A percentile compares a stretch with the other conserved stretches of the same genome.
These are phyloP conservation scores for Metarhizium sp. DNA, from an alignment of 2,329 filamentous ascomycete genomes.

Conservation along the genomic window DNA sequence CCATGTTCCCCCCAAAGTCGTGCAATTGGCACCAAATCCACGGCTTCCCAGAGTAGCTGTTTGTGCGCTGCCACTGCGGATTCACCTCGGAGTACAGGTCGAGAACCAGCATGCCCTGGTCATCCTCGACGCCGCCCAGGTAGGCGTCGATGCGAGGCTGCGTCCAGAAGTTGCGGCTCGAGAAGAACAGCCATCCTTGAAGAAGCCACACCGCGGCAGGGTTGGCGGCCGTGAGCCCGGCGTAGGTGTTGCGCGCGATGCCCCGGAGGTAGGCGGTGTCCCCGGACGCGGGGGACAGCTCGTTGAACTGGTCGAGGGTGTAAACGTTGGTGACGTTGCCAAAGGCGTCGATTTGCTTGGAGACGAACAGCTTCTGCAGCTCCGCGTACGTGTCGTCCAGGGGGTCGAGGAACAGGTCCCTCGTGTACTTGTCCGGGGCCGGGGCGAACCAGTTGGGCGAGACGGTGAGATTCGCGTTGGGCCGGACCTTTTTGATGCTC, in stretches of 20 bases:
- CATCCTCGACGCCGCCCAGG: constrained; percentile 31
- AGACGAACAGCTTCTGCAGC: constrained; percentile 35
- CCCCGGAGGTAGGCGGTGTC: constrained; percentile 29
- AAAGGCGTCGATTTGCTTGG: constrained; percentile 34
- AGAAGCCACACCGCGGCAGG: constrained; percentile 41
- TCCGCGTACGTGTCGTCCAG: constrained; percentile 31
- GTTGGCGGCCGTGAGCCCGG: constrained; percentile 37
- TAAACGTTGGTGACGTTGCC: constrained; percentile 39
- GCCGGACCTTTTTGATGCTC: constrained; percentile 28
- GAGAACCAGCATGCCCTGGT: constrained; percentile 38
- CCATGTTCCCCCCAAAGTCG: constrained; percentile 38
- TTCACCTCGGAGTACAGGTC: constrained; percentile 39
- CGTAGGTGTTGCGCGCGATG: constrained; percentile 28
- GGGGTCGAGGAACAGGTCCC: constrained; percentile 38
- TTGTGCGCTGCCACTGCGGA: constrained; percentile 41
- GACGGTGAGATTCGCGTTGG: constrained; percentile 32
- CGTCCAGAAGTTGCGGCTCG: constrained; percentile 33
- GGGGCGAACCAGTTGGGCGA: constrained; percentile 29
- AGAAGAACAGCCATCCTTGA: constrained; percentile 41
- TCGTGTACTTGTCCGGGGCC: constrained; percentile 26
- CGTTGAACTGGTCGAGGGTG: constrained; percentile 44
- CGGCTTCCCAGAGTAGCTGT: constrained; percentile 39
- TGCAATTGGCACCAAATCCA: constrained; percentile 47
- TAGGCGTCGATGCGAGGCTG: constrained; percentile 36
- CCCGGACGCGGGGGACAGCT: constrained; percentile 37